These are phyloP conservation scores for Sindora glabra DNA, from an alignment of 306 rosid genomes.

Conservation along the genomic window DNA sequence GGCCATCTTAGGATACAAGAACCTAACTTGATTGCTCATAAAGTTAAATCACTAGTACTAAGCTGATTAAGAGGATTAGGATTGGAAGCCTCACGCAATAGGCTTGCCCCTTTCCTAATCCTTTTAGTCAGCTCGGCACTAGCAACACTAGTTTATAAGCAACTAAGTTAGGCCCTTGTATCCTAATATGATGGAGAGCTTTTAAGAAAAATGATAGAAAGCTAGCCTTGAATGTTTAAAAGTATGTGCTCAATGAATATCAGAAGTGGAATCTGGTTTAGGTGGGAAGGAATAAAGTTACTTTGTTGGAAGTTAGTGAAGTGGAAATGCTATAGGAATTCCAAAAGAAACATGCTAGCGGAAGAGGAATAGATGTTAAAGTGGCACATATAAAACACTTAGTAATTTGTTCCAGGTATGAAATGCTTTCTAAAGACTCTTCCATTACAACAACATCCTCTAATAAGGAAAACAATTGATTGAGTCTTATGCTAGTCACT, in stretches of 20 bases:
- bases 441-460: too few species aligned
- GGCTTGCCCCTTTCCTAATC: too few species aligned
- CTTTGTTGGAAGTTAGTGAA: conserved; percentile 89
- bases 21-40: conserved; percentile 72
- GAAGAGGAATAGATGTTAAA: conserved; percentile 91
- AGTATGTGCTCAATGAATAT: conserved; percentile 61
- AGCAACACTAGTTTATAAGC: too few species aligned
- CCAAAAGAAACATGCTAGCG: conserved; percentile 90
- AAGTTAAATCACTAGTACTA: conserved; percentile 65
- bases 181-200: too few species aligned
- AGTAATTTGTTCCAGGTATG: conserved; percentile 95
- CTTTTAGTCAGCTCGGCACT: too few species aligned
- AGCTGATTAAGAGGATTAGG: conserved; percentile 61
- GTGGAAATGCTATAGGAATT: conserved; percentile 81
- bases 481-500: not conserved
- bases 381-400: conserved; percentile 81
- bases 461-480: too few species aligned
- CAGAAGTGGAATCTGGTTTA: conserved; percentile 93
- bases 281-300: conserved; percentile 95
- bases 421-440: not conserved
- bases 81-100: too few species aligned
- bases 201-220: conserved; percentile 43
- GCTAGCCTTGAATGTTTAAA: conserved; percentile 50
- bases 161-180: too few species aligned
- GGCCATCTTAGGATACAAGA: conserved; percentile 91